Evolutionary conservation across 495 filamentous ascomycete species (phyloP), one percentile per base, ranked within the genome.

Genomic region (Hyaloscypha finlandica): DNA sequence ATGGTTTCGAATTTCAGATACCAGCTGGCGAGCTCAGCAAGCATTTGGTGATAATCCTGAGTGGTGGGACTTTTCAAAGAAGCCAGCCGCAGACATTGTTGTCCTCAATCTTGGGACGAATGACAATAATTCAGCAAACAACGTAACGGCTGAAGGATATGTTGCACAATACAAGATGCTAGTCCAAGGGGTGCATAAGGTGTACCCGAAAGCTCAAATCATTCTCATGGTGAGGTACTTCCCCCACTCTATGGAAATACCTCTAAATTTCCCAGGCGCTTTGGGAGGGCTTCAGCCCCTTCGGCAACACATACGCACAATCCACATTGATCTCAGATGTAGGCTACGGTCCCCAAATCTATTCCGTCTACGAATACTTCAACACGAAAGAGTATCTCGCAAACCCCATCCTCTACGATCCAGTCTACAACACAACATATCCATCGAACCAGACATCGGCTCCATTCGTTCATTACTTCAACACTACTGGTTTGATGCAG

Each of bases 71-170:
- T 88, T 90, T 61, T 75, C 73, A 6, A 81, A 81, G 35, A 83
- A 86, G 60, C 83, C 80, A n/a, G 80, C 81, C 1, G 86, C 88
- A 4, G 88, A 90, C 68, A 77, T 92, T 9, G 88, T 89, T 14
- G 68, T 90, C 66, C 88, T 90, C 71, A 86, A 90, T 69, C 79
- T 91, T 51, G 88, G 88, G 31, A 89, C 87, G 20, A 91, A 91
- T 68, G 89, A 91, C 73, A 81, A 83, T 65, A 87, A 88, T 65
- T 66, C 78, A 1, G 74, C 75, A 19, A 90, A 90, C 73, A 85
- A 89, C 51, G 82, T 89, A 58, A 81, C 83, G 3, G 74, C 77
- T 3, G 68, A 74, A 5, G 75, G 80, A 0, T 90, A 86, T 75
- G 81, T 85, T 51, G 75, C 83, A 61, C 81, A 81, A 31, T 86